Evolutionary conservation across 169 alveolate genomes (phyloP), one percentile per base, ranked within the genome.

Genomic region (Plasmodium sp.): DNA sequence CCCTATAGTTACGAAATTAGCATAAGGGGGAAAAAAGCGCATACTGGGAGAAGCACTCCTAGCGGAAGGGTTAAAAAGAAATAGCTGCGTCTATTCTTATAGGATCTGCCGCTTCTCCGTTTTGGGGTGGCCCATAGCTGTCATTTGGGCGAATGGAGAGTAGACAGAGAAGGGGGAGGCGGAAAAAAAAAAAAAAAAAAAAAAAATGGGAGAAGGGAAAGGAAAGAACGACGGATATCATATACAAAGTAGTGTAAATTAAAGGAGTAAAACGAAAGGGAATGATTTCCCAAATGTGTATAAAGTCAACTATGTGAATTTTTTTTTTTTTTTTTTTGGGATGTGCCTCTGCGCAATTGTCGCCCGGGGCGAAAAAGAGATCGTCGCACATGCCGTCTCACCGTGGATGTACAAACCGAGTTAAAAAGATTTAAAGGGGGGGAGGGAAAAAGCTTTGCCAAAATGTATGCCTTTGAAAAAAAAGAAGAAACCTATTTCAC

Each of bases 401-500:
- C 22, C 0, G 62, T 14, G 22, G 62, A 12, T 51, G 27, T 51
- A 51, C 22, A 51, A 51, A 51, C 62, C 62, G 0, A 51, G 36
- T 10, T 67, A 5, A 67, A 10, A 18, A 67, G 3, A 5, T 67
- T 67, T 22, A 67, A 67, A 58, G 74, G 74, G 10, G 41, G 39
- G 77, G 36, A 18, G 41, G 39, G 77, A 12, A 18, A 67, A 27
- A n/a, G n/a, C 39, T 67, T 67, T 18, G 77, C 18, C 67, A 84
- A 72, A 56, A 86, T 86, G 93, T 86, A 58, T 41, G 36, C 83
- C 5, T 62, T 67, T 16, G 91, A 90, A 81, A 81, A 90, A 48
- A 81, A 80, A 34, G 82, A 58, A 51, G 94, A 90, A 33, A 71
- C 79, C 9, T 90, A 90, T 43, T 71, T 90, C 51, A 72, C 94